Conservation (phyloP, 148 eudicot species). For the Nepenthes gracilis region DNA sequence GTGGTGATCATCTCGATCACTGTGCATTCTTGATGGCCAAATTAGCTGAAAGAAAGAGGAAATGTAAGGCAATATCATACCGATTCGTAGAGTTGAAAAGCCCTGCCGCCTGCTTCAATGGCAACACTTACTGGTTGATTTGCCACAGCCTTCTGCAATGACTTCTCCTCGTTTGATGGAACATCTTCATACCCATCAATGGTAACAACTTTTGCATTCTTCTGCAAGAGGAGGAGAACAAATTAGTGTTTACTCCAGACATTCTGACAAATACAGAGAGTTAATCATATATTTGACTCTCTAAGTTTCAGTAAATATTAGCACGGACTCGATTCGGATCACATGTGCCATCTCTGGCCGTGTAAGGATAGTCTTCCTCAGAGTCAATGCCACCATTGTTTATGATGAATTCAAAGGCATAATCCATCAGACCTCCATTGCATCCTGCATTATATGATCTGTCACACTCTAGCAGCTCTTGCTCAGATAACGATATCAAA, state of each 20-base stretch:
- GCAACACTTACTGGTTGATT: constrained; percentile 79
- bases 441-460: constrained; percentile 43
- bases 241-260: not conserved
- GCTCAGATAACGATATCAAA: constrained; percentile 53
- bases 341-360: constrained; percentile 46
- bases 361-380: constrained; percentile 72
- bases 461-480: constrained; percentile 78
- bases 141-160: constrained; percentile 68
- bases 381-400: constrained; percentile 70
- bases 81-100: constrained; percentile 67
- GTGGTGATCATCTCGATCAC: too few relatives aligned
- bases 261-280: not conserved
- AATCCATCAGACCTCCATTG: constrained; percentile 79
- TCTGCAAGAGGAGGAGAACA: constrained; percentile 24
- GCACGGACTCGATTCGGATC: constrained; percentile 38
- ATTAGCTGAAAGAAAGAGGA: too few relatives aligned
- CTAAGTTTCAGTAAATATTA: not conserved
- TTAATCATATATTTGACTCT: not conserved
- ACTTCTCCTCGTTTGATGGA: constrained; percentile 52
- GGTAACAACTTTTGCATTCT: constrained; percentile 59
- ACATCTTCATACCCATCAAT: constrained; percentile 77
- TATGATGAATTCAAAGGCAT: constrained; percentile 60
- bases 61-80: constrained; percentile 20
- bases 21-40: too few relatives aligned
- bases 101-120: constrained; percentile 69